Evolutionary conservation across 495 filamentous ascomycete genomes (phyloP), one percentile per base, ranked within the genome.

Genomic region (Hypoxylon subgilvum): DNA sequence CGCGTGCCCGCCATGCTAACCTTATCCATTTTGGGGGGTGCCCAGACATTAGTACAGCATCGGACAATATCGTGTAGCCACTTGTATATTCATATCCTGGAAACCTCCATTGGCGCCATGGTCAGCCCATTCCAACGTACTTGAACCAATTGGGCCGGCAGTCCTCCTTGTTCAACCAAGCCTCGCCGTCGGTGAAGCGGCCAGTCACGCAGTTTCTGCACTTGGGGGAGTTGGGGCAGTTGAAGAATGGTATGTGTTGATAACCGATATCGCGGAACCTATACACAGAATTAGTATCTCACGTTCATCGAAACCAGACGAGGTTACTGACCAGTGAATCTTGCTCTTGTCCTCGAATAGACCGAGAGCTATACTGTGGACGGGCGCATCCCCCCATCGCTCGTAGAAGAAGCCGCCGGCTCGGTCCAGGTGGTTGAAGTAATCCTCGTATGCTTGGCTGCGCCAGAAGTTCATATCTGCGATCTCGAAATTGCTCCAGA

Each of bases 201-300:
- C 92, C 95, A 0, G 90, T 84, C 9, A 84, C 80, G 70, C 95
- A 99, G 59, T 92, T 91, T 53, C 82, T 86, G 70, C 95, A 99
- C 72, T 97, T 97, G 23, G 91, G 90, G 14, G 88, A 93, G 74
- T 94, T 96, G 49, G 95, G 95, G 72, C 95, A 99, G 74, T 97
- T 97, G 80, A 92, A 95, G 78, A 94, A 99, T 19, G 95, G 95
- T 40, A 97, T 95, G 66, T 99, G 95, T 64, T 95, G 90, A 74
- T 99, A 99, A 50, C 95, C 95, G 59, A 99, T 97, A 72, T 99
- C 95, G 31, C 93, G 90, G 86, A 99, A 99, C 92, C 92, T 97
- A 18, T n/a, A 34, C 2, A 43, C n/a, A 46, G 19, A 25, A 45
- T 65, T 52, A 65, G 61, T 10, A 48, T 42, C 7, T 1, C 10